Percentiles rank a stretch among this genome's conserved stretches.
Conservation (phyloP, 495 filamentous ascomycete genomes). For the Apodospora peruviana region DNA sequence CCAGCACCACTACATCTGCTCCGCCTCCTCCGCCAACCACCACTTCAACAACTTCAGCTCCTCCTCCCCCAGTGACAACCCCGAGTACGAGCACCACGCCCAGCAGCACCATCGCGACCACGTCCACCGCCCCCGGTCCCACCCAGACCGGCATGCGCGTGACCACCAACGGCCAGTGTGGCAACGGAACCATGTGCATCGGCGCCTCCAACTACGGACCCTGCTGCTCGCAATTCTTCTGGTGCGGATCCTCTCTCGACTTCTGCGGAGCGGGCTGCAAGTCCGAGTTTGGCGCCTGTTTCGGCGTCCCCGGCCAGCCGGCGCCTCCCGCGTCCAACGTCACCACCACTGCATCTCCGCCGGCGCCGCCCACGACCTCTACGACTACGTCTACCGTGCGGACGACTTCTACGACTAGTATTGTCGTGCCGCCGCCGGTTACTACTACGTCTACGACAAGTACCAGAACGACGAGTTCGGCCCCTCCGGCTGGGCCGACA, state of each 20-base stretch:
- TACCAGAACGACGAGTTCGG: conserved; percentile 2
- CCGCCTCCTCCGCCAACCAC: neutral
- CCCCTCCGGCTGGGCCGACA: conserved; percentile 5
- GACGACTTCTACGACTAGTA: conserved; percentile 1
- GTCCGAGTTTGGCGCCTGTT: conserved; percentile 33
- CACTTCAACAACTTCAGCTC: conserved; percentile 3
- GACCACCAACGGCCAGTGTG: conserved; percentile 29
- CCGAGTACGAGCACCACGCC: neutral
- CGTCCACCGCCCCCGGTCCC: conserved; percentile 2
- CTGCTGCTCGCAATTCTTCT: conserved; percentile 44
- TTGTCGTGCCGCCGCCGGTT: neutral
- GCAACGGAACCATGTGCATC: conserved; percentile 30
- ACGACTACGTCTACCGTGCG: conserved; percentile 6
- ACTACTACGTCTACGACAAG: conserved; percentile 2
- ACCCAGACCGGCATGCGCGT: conserved; percentile 12
- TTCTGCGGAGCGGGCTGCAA: conserved; percentile 52
- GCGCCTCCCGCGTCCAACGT: conserved; percentile 6
- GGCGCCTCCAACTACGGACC: conserved; percentile 19
- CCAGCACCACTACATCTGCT: conserved; percentile 10
- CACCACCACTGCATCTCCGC: conserved; percentile 7
- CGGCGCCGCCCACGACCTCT: conserved; percentile 2
- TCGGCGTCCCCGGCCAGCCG: conserved; percentile 7
- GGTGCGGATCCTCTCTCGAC: conserved; percentile 40
- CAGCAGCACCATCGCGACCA: conserved; percentile 1
- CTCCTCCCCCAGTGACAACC: neutral